Base-by-base conservation (phyloP, 345 rosid species). In the Citropsis articulata region DNA sequence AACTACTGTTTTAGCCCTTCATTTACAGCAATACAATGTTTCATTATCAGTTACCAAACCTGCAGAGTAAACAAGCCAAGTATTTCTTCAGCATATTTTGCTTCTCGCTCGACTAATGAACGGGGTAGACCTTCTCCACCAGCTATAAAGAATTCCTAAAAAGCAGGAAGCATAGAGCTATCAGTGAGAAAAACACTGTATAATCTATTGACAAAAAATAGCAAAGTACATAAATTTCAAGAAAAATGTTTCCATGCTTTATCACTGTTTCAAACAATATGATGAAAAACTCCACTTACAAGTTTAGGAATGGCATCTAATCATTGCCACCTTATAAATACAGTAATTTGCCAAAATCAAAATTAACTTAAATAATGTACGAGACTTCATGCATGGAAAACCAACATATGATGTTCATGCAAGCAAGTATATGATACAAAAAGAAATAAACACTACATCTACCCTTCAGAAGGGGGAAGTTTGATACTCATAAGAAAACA, bases 61-160 rank as follows among this genome's bases (percentile, higher is more conserved):
- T 89, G 89, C 64, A 92, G 90, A 78, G 95, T 88, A 84, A 82
- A 94, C 75, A 96, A 78, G 79, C 84, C 81, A 66, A 96, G 94
- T 79, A 91, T 88, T 79, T 86, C 92, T 81, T 86, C 88, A 0
- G 94, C 92, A 76, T 78, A 86, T 84, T 90, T 91, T 67, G 95
- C 94, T 85, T 96, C 97, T 83, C 89, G 84, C 38, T 92, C 99
- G 38, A 96, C 97, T 76, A 92, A 73, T n/a, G 94, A 87, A 57
- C 95, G 93, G 1, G 97, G 98, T 80, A 96, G 95, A 53, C 99
- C 98, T 80, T 93, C 95, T 83, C 98, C 99, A 73, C 88, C 91
- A 38, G 98, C 98, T 68, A 96, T 84, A 85, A 94, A 96, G 85
- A 96, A 93, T 72, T 96, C 98, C 98, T 96, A 79, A 10, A 62